These are phyloP conservation scores for Rhypophila decipiens DNA, from an alignment of 495 filamentous ascomycete genomes.

Conservation along the genomic window DNA sequence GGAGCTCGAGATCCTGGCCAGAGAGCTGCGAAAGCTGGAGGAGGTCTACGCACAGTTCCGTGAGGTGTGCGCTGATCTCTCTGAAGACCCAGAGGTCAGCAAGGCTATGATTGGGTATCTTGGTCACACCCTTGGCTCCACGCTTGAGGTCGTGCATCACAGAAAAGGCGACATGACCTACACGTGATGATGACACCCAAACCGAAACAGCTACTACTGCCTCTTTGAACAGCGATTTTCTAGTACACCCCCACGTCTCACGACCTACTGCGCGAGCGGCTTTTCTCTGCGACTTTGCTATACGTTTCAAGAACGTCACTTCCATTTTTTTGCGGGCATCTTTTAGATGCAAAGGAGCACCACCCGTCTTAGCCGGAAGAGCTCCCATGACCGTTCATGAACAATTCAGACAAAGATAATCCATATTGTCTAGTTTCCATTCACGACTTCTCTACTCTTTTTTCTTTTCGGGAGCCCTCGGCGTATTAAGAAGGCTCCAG, in stretches of 20 bases:
- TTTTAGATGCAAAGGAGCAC: too few species aligned
- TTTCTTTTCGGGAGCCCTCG: too few species aligned
- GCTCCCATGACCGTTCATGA: constrained; percentile 12
- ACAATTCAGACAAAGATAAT: constrained; percentile 12
- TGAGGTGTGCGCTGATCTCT: constrained; percentile 32
- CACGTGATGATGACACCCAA: neutral
- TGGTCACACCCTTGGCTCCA: constrained; percentile 31
- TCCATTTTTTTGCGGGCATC: too few species aligned
- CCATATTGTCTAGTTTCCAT: constrained; percentile 10
- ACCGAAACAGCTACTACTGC: constrained; percentile 1
- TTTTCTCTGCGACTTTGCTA: too few species aligned
- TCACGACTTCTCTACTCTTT: too few species aligned
- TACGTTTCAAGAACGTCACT: too few species aligned
- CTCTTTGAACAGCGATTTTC: too few species aligned
- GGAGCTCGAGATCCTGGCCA: constrained; percentile 39
- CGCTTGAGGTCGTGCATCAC: constrained; percentile 29
- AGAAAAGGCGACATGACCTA: constrained; percentile 27
- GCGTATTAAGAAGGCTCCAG: neutral
- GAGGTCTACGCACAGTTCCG: constrained; percentile 35
- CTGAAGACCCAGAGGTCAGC: constrained; percentile 35
- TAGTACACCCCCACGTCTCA: too few species aligned
- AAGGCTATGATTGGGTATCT: constrained; percentile 38
- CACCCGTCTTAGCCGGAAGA: neutral
- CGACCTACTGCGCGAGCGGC: neutral
- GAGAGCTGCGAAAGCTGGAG: constrained; percentile 42